Conservation (phyloP, 352 stramenopile genomes). For the Peronosclerospora sorghi region DNA sequence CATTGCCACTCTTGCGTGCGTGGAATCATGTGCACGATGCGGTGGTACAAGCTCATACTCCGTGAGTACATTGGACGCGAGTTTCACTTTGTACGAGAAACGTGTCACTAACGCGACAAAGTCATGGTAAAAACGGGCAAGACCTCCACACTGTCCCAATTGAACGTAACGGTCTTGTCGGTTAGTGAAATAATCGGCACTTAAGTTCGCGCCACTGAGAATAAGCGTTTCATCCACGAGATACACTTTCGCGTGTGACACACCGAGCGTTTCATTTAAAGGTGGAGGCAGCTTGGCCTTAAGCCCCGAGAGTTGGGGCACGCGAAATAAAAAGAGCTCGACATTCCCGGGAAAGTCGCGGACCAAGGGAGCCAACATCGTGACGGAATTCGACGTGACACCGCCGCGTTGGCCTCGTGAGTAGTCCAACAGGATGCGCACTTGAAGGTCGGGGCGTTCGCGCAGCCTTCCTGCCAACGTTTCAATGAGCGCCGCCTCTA, state of each 20-base stretch:
- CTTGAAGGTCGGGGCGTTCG: conserved; percentile 33
- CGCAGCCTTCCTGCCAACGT: conserved; percentile 26
- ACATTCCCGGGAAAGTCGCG: conserved; percentile 39
- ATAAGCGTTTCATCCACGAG: conserved; percentile 71
- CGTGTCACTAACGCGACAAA: conserved; percentile 43
- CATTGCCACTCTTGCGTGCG: conserved; percentile 28
- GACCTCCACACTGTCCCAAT: conserved; percentile 30
- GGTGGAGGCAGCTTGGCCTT: conserved; percentile 51
- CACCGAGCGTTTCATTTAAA: conserved; percentile 76
- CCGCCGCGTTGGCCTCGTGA: conserved; percentile 50
- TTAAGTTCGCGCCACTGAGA: conserved; percentile 75
- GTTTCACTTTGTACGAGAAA: conserved; percentile 34
- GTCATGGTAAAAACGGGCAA: conserved; percentile 60
- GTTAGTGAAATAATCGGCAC: conserved; percentile 77
- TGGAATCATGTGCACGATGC: conserved; percentile 22
- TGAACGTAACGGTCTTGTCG: conserved; percentile 74
- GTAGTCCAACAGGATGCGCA: conserved; percentile 62
- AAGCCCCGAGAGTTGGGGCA: conserved; percentile 53
- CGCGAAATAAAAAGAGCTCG: conserved; percentile 52
- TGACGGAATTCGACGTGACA: conserved; percentile 38
- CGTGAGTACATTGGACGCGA: conserved; percentile 3
- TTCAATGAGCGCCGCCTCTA: conserved; percentile 38
- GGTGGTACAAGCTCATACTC: conserved; percentile 19
- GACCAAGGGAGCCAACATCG: conserved; percentile 41
- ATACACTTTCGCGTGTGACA: conserved; percentile 81